A percentile compares a stretch with the other conserved stretches of the same genome.
These are phyloP conservation scores for Solanum pimpinellifolium DNA, from an alignment of 257 asterid genomes.

Conservation along the genomic window DNA sequence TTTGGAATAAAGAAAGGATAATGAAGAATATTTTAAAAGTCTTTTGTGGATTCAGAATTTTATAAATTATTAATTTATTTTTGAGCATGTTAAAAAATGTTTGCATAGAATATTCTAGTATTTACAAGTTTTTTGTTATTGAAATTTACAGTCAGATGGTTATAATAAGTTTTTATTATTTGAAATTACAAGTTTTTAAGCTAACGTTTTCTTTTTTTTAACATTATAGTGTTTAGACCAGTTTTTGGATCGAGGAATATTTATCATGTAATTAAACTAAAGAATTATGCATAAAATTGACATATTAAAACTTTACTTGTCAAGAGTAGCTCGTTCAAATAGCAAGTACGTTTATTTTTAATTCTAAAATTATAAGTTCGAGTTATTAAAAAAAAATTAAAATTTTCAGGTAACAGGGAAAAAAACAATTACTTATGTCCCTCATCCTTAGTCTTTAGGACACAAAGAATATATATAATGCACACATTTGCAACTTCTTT, in stretches of 20 bases:
- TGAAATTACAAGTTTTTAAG: neutral
- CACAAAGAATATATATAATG: neutral
- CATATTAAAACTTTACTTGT: neutral
- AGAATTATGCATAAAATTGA: neutral
- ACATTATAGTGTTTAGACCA: too few relatives aligned
- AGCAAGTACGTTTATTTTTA: too few relatives aligned
- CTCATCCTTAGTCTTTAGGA: too few relatives aligned
- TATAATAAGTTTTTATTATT: neutral
- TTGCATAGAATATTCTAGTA: neutral
- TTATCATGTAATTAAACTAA: neutral
- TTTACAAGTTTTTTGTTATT: neutral
- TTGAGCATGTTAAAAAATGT: neutral
- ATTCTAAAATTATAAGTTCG: too few relatives aligned
- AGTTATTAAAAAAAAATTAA: too few relatives aligned
- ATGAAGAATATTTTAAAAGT: conserved; percentile 38
- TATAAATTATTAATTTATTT: neutral
- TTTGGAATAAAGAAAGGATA: conserved; percentile 42
- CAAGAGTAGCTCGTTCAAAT: too few relatives aligned
- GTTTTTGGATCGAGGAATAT: accelerated
- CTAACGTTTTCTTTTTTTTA: neutral
- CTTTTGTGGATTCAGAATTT: neutral
- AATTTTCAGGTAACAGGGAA: too few relatives aligned
- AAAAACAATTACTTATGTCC: too few relatives aligned
- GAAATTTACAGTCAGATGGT: neutral
- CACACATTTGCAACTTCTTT: neutral